Percentiles rank a stretch among this genome's conserved stretches.
phyloP scores from a whole-genome alignment of 2,329 filamentous ascomycete genomes.

The Stemphylium beticola region DNA sequence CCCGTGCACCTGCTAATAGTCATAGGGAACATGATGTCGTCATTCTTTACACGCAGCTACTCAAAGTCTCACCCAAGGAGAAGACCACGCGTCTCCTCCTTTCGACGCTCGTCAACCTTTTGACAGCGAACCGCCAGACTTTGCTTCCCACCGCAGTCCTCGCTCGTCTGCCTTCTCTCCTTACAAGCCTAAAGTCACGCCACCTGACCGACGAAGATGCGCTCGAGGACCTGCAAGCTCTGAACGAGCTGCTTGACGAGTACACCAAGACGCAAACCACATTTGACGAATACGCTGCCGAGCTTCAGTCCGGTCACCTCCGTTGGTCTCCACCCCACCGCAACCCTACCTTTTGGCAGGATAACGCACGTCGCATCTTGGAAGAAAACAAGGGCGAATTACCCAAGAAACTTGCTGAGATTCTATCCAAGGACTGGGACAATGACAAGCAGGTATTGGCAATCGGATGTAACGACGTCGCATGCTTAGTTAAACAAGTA shows the following conservation, averaged over 20 bases:
- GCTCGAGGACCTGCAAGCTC: constrained; percentile 56
- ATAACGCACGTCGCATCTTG: constrained; percentile 86
- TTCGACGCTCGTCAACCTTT: constrained; percentile 86
- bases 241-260: constrained; percentile 75
- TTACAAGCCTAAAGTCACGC: constrained; percentile 62
- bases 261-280: constrained; percentile 75
- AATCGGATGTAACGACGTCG: constrained; percentile 91
- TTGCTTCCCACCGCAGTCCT: constrained; percentile 84
- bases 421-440: constrained; percentile 81
- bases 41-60: constrained; percentile 86
- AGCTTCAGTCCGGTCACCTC: constrained; percentile 84
- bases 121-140: constrained; percentile 71
- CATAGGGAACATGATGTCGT: constrained; percentile 89
- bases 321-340: constrained; percentile 93
- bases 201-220: constrained; percentile 60
- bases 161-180: constrained; percentile 73
- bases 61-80: constrained; percentile 93
- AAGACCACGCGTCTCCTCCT: constrained; percentile 94
- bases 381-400: constrained; percentile 82
- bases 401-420: constrained; percentile 81
- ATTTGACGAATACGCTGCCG: constrained; percentile 75
- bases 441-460: constrained; percentile 86
- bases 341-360: constrained; percentile 85
- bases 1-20: constrained; percentile 19
- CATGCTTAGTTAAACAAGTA: constrained; percentile 85